Evolutionary conservation across 805 yeast species (phyloP).

Genomic region (Candida alai): DNA sequence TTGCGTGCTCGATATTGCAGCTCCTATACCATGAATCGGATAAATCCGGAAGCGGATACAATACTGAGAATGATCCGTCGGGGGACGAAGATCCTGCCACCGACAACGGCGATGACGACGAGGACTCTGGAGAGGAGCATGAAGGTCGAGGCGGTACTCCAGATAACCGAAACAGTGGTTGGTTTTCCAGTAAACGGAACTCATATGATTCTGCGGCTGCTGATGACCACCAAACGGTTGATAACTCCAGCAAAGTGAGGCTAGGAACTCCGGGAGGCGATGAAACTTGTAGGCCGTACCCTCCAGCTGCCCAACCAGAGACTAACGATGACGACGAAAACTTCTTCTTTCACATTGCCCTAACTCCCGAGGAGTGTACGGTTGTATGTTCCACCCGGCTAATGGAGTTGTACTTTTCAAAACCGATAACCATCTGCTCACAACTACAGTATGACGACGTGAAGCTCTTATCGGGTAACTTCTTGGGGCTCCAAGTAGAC

Average conservation of each 20-base stretch:
- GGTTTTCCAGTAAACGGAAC: slow-evolving; percentile 5
- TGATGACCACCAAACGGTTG: slow-evolving; percentile 10
- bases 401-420: slow-evolving; percentile 35
- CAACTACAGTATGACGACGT: slow-evolving; percentile 32
- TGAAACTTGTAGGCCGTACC: neutral
- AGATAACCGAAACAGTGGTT: slow-evolving; percentile 5
- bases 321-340: slow-evolving; percentile 34
- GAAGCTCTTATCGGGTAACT: slow-evolving; percentile 39
- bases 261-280: neutral
- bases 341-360: slow-evolving; percentile 55
- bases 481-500: slow-evolving; percentile 54
- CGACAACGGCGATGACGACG: slow-evolving; percentile 7
- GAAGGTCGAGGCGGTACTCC: slow-evolving; percentile 17
- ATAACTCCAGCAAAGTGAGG: slow-evolving; percentile 27
- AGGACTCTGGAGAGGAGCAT: slow-evolving; percentile 7
- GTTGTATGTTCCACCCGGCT: slow-evolving; percentile 46
- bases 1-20: slow-evolving; percentile 47
- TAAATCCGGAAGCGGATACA: slow-evolving; percentile 12
- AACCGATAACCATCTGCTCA: slow-evolving; percentile 33
- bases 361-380: slow-evolving; percentile 61
- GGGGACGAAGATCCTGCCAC: slow-evolving; percentile 11
- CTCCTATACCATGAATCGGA: slow-evolving; percentile 38
- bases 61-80: slow-evolving; percentile 8
- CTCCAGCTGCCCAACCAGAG: slow-evolving; percentile 7
- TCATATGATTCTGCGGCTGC: slow-evolving; percentile 5